Evolutionary conservation across 495 filamentous ascomycete species (phyloP), one percentile per base, ranked within the genome.

Genomic region (Hyaloscypha finlandica): DNA sequence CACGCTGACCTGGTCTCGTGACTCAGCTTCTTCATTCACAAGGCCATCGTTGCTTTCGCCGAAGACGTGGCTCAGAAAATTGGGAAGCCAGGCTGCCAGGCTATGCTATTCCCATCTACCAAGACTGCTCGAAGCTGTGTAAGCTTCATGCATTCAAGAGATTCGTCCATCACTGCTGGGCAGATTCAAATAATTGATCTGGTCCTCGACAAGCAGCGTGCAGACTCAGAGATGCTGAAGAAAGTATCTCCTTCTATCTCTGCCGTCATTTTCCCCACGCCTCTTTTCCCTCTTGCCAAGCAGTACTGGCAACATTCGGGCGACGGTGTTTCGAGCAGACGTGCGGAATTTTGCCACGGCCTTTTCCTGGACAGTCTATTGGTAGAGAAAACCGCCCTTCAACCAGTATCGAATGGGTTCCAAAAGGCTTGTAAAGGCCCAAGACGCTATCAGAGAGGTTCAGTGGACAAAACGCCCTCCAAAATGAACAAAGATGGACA

Each of bases 261-360:
- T 3, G 88, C 88, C 52, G 86, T 97, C 9, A 71, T 97, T 54
- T 93, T 88, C 72, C 86, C 89, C 1, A 79, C 84, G 51, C 83
- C 88, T 29, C 76, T 85, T 31, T 90, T 87, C 61, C 74, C 85
- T 8, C 77, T 89, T 68, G 91, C 94, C 8, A 99, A 97, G 74
- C 83, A 89, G 69, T 97, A 94, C 73, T 99, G 95, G 95, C 95
- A 97, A 70, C 95, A 99, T 75, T 88, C 92, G 8, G 95, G 95
- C n/a, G 93, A 97, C 69, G 95, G 95, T 6, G 83, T 98, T 30
- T 97, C 93, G 2, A 96, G 93, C 77, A 90, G 95, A 52, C 86
- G 93, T 20, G 93, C 92, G 16, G 95, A 97, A 73, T 96, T 94
- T 75, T 97, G 92, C 75, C 86, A 91, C 58, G 77, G 80, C 42